Base-by-base conservation (phyloP, 1,284 basidiomycete species). In the Ustilago shanxiensis region DNA sequence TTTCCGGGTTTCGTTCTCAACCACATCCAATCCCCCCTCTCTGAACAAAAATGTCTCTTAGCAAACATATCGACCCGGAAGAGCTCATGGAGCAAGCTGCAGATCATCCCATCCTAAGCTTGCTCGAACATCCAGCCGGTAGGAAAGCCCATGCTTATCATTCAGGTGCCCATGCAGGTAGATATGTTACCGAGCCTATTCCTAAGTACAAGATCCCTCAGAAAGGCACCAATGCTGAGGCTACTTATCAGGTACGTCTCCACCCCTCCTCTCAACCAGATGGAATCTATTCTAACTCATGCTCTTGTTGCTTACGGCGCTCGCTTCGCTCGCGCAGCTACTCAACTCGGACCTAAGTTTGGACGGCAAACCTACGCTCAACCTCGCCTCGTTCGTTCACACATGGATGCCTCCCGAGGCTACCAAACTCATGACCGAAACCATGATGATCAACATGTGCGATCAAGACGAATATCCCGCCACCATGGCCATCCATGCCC, bases 401-500 rank as follows among this genome's bases (percentile, higher is more conserved):
- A 87, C 87, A 0, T 92, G 91, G 90, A 87, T 91, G 87, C 90
- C 90, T n/a, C 63, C 77, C 26, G 58, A 79, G 58, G 81, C 77
- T 8, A 81, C 60, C 86, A 88, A 64, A 87, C 82, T 85, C 53
- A 79, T 85, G 70, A 66, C 61, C 14, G 90, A 81, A 90, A 90
- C 60, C 89, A 92, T 80, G 87, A 95, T 95, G 85, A 89, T 95
- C 80, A 91, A 85, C 72, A 60, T 85, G 58, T 94, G 95, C 57
- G 95, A 94, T 86, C 91, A 92, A 82, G 95, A 96, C 83, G 94
- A 96, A 86, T 97, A 97, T 86, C 94, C 94, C 18, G 77, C 80
- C 26, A 86, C 84, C 26, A 77, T 84, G 72, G 59, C 76, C 26
- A 81, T 86, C 24, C 86, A 85, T 53, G 79, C 77, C 2, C 79